These are phyloP conservation scores for Scalesia atractyloides DNA, from an alignment of 129 eudicot species.

Conservation along the genomic window DNA sequence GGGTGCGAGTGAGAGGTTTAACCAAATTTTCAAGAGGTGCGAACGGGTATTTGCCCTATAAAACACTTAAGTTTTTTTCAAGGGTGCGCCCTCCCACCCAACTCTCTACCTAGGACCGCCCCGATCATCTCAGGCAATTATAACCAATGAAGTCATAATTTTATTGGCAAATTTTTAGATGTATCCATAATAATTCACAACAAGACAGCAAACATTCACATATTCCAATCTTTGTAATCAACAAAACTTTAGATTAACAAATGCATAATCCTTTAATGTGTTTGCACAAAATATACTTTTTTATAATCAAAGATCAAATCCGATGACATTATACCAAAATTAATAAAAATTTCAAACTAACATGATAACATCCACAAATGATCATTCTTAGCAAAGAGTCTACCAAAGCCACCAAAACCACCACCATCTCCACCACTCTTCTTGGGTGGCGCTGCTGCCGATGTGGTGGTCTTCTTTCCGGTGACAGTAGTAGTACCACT, in stretches of 20 bases:
- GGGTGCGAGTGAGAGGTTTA: no score
- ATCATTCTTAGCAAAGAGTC: slow-evolving; percentile 51
- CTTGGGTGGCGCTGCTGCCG: slow-evolving; percentile 35
- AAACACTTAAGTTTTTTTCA: no score
- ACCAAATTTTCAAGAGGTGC: no score
- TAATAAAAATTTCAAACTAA: slow-evolving; percentile 31
- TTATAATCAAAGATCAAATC: slow-evolving; percentile 27
- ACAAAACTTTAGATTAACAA: slow-evolving; percentile 18
- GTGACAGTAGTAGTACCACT: slow-evolving; percentile 27
- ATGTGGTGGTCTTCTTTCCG: slow-evolving; percentile 22
- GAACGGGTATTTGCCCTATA: no score
- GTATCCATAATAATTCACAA: not conserved
- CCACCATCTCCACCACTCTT: slow-evolving; percentile 24
- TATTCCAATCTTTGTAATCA: slow-evolving; percentile 11
- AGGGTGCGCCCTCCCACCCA: no score
- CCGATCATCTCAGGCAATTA: no score
- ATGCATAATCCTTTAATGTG: slow-evolving; percentile 35
- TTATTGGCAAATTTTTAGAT: not conserved
- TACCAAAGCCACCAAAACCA: slow-evolving; percentile 43
- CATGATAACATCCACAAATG: slow-evolving; percentile 10
- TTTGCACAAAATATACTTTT: slow-evolving; percentile 35
- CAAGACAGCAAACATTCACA: not conserved
- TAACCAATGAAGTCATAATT: not conserved
- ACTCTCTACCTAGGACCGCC: no score
- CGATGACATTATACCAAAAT: slow-evolving; percentile 28